Evolutionary conservation across 2,329 filamentous ascomycete genomes (phyloP).

Genomic region (Aspergillus nomiae): DNA sequence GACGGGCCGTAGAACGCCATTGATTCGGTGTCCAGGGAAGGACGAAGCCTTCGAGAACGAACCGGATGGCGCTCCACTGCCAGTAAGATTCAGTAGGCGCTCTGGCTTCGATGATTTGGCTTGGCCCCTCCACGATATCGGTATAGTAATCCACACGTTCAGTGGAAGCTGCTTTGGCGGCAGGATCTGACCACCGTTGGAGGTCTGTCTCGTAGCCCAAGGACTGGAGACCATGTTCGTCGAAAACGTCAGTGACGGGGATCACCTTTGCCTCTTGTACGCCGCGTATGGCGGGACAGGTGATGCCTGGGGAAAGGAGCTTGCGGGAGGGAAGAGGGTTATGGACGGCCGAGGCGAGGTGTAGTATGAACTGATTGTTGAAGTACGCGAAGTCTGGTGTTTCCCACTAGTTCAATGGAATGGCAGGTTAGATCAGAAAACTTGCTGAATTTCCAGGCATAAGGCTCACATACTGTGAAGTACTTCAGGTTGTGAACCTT

Average conservation of each 20-base stretch:
- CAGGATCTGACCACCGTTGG: not conserved
- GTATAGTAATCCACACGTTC: not conserved
- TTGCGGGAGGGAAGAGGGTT: conserved; percentile 3
- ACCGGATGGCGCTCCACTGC: conserved; percentile 1
- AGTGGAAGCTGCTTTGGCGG: not conserved
- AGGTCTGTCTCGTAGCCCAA: not conserved
- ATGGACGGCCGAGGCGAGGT: conserved; percentile 3
- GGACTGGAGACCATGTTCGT: not conserved
- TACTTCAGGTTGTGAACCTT: not conserved
- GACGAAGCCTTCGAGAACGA: not conserved
- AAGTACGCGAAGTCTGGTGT: conserved; percentile 2
- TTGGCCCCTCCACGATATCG: not conserved
- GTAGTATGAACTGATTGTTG: conserved; percentile 4
- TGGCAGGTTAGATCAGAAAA: not conserved
- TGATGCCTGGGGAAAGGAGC: conserved; percentile 1
- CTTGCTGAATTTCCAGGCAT: no score
- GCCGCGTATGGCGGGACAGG: not conserved
- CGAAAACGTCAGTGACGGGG: not conserved
- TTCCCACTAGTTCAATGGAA: not conserved
- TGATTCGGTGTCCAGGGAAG: not conserved
- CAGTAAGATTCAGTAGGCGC: not conserved
- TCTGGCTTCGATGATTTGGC: not conserved
- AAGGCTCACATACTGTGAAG: not conserved
- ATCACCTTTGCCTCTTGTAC: not conserved
- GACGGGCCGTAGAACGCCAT: not conserved